A percentile compares a stretch with the other conserved stretches of the same genome.
Conservation (phyloP, 495 filamentous ascomycete genomes). For the Trichoderma reesei region DNA sequence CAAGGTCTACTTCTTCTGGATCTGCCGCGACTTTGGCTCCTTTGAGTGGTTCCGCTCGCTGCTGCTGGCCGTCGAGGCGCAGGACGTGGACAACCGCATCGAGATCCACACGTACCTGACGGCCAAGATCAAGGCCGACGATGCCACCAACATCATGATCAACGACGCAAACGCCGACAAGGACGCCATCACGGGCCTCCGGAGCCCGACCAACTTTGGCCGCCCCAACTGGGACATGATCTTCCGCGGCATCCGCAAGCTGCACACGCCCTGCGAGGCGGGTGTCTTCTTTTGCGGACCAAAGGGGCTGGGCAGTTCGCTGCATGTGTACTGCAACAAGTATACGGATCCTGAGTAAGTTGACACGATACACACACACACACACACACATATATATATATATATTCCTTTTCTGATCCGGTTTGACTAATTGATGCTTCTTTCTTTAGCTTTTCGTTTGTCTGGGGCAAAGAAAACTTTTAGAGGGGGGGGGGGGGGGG, state of each 20-base stretch:
- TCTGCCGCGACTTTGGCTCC: slow-evolving; percentile 67
- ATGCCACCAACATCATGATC: slow-evolving; percentile 77
- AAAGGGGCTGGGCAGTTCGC: slow-evolving; percentile 54
- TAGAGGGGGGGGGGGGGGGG: slow-evolving; percentile 24
- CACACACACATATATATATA: too few species aligned
- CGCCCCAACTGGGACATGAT: slow-evolving; percentile 75
- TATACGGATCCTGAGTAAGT: slow-evolving; percentile 62
- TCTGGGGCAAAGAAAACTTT: slow-evolving; percentile 75
- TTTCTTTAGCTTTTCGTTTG: slow-evolving; percentile 41
- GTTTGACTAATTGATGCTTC: neutral
- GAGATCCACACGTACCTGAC: slow-evolving; percentile 72
- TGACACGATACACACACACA: too few species aligned
- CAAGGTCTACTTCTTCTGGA: slow-evolving; percentile 83
- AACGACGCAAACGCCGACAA: slow-evolving; percentile 71
- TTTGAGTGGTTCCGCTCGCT: slow-evolving; percentile 79
- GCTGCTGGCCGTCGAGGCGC: slow-evolving; percentile 69
- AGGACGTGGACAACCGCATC: slow-evolving; percentile 69
- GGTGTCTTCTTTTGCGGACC: slow-evolving; percentile 77
- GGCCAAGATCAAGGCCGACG: slow-evolving; percentile 67
- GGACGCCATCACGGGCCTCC: slow-evolving; percentile 65
- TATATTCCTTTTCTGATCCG: slow-evolving; percentile 6
- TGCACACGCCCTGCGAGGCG: slow-evolving; percentile 60
- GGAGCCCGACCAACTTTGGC: slow-evolving; percentile 68
- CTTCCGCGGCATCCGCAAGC: slow-evolving; percentile 62
- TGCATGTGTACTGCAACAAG: slow-evolving; percentile 69